These are phyloP conservation scores for Fomitopsis schrenkii DNA, from an alignment of 1,284 basidiomycete genomes.

Conservation along the genomic window DNA sequence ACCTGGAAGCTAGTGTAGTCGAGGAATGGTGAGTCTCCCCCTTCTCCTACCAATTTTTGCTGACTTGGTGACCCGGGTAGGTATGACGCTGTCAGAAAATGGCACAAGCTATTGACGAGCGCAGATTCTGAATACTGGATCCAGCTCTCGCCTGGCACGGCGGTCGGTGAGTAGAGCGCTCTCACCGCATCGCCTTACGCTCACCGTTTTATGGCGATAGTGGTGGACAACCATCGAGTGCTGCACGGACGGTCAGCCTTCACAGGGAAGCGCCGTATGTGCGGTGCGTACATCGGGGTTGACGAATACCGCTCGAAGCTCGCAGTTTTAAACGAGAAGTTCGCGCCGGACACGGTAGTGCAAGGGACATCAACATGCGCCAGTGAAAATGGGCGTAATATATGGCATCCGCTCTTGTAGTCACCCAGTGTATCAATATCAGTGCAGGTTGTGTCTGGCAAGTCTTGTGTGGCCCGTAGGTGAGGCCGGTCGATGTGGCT, in stretches of 20 bases:
- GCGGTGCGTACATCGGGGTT: slow-evolving; percentile 91
- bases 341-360: slow-evolving; percentile 27
- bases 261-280: slow-evolving; percentile 85
- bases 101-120: slow-evolving; percentile 76
- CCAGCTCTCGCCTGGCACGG: slow-evolving; percentile 82
- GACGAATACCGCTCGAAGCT: slow-evolving; percentile 86
- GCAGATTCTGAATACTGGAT: slow-evolving; percentile 90
- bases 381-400: slow-evolving; percentile 23
- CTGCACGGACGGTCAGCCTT: slow-evolving; percentile 92
- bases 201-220: slow-evolving; percentile 32
- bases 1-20: slow-evolving; percentile 54
- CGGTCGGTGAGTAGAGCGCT: slow-evolving; percentile 58
- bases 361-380: slow-evolving; percentile 17
- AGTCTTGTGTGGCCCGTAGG: no score
- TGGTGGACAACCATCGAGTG: slow-evolving; percentile 93
- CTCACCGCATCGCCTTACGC: background rate
- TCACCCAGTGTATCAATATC: background rate
- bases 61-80: slow-evolving; percentile 30
- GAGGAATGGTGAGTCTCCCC: slow-evolving; percentile 55
- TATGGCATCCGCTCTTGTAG: slow-evolving; percentile 34
- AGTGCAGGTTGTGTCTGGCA: no score
- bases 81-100: slow-evolving; percentile 81
- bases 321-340: slow-evolving; percentile 61
- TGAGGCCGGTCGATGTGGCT: no score
- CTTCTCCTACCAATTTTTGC: background rate